Conservation (phyloP, 2,329 filamentous ascomycete species). For the Colletotrichum navitas region DNA sequence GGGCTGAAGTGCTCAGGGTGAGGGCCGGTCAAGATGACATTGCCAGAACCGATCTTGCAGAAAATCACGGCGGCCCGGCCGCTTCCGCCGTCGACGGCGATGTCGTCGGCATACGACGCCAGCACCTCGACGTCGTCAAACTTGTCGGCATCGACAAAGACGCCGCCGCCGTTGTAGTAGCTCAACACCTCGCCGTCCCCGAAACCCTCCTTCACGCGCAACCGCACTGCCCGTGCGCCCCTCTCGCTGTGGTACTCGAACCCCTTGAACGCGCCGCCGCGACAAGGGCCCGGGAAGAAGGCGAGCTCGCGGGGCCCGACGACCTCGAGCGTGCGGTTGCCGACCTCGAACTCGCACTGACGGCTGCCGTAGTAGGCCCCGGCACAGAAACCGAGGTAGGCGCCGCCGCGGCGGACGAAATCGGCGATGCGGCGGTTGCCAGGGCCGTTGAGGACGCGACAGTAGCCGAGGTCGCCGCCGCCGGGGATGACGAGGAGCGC, state of each 20-base stretch:
- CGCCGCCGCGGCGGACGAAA: slow-evolving; percentile 87
- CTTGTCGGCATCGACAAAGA: slow-evolving; percentile 84
- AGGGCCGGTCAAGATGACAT: slow-evolving; percentile 83
- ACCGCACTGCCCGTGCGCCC: slow-evolving; percentile 79
- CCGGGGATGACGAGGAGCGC: slow-evolving; percentile 92
- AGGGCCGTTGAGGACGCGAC: slow-evolving; percentile 85
- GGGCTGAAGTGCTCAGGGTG: slow-evolving; percentile 77
- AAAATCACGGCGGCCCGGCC: slow-evolving; percentile 85
- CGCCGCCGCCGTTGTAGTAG: slow-evolving; percentile 95
- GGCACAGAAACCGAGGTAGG: slow-evolving; percentile 92
- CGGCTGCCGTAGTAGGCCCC: slow-evolving; percentile 90
- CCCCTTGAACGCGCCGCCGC: slow-evolving; percentile 87
- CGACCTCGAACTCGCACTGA: slow-evolving; percentile 92
- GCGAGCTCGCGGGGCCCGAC: slow-evolving; percentile 85
- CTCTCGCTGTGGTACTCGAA: slow-evolving; percentile 92
- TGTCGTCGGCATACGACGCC: slow-evolving; percentile 80
- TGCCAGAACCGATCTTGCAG: slow-evolving; percentile 84
- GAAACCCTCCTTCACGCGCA: slow-evolving; percentile 72
- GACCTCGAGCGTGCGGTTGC: slow-evolving; percentile 80
- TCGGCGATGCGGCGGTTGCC: slow-evolving; percentile 88
- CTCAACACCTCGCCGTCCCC: slow-evolving; percentile 72
- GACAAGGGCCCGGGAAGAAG: slow-evolving; percentile 89
- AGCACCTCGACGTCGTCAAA: slow-evolving; percentile 81
- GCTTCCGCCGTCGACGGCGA: slow-evolving; percentile 81
- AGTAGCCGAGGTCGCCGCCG: slow-evolving; percentile 94